Conservation (phyloP, 2,329 filamentous ascomycete genomes). For the Talaromyces marneffei region DNA sequence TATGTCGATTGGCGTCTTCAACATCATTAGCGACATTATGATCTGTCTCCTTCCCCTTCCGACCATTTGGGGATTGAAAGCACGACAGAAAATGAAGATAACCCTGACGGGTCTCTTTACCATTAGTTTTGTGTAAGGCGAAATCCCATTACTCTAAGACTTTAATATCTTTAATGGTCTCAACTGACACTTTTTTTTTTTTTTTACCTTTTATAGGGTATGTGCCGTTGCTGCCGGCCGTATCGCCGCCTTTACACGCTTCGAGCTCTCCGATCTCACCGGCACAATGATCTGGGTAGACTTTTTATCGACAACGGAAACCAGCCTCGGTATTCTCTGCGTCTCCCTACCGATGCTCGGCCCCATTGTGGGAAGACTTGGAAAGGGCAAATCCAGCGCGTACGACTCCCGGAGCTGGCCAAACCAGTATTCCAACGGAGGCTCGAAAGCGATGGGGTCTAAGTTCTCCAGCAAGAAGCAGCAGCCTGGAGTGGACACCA, state of each 20-base stretch:
- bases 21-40: background rate
- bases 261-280: background rate
- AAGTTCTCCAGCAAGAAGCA: background rate
- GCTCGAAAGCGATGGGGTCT: background rate
- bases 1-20: background rate
- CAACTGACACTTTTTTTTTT: background rate
- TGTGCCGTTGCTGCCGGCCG: background rate
- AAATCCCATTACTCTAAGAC: background rate
- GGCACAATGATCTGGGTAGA: background rate
- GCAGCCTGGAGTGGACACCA: background rate
- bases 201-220: background rate
- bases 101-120: background rate
- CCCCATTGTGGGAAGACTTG: background rate
- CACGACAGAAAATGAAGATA: background rate
- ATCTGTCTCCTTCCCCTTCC: background rate
- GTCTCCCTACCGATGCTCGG: background rate
- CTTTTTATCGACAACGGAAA: background rate
- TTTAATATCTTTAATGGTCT: background rate
- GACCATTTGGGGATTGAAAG: background rate
- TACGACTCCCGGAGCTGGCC: background rate
- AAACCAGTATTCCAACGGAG: background rate
- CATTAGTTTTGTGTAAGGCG: background rate
- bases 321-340: background rate
- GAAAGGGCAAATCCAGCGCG: background rate
- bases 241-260: background rate